These are phyloP conservation scores for Misopates orontium DNA, from an alignment of 257 asterid species.

Conservation along the genomic window DNA sequence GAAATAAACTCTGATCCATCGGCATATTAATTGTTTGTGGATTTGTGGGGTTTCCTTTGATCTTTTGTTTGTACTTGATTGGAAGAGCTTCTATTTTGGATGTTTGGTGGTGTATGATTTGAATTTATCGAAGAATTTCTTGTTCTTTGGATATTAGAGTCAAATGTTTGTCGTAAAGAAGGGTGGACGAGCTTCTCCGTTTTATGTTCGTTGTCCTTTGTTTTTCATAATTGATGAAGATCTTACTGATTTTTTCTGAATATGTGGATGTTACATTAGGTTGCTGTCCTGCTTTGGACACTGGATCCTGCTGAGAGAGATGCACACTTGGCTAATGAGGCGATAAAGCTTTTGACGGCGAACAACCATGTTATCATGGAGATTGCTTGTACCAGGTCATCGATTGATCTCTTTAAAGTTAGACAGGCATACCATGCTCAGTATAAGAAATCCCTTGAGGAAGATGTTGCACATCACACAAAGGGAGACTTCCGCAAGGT, in stretches of 20 bases:
- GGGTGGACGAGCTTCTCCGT: background rate
- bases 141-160: too few species aligned
- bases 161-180: background rate
- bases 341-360: constrained; percentile 57
- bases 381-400: constrained; percentile 74
- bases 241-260: background rate
- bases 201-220: background rate
- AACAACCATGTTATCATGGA: constrained; percentile 74
- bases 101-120: background rate
- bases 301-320: constrained; percentile 84
- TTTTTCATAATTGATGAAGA: background rate
- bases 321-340: constrained; percentile 67
- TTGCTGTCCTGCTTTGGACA: constrained; percentile 69
- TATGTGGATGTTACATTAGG: constrained; percentile 37
- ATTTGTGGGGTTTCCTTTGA: too few species aligned
- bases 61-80: too few species aligned
- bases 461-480: constrained; percentile 85
- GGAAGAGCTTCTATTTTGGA: too few species aligned
- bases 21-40: too few species aligned
- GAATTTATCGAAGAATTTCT: background rate
- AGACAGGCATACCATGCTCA: constrained; percentile 70
- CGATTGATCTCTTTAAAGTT: constrained; percentile 60
- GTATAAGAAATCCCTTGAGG: constrained; percentile 81
- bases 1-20: too few species aligned
- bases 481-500: constrained; percentile 83